Evolutionary conservation across 2,329 filamentous ascomycete genomes (phyloP), one percentile per base, ranked within the genome.

Genomic region (Alternaria incomplexa): DNA sequence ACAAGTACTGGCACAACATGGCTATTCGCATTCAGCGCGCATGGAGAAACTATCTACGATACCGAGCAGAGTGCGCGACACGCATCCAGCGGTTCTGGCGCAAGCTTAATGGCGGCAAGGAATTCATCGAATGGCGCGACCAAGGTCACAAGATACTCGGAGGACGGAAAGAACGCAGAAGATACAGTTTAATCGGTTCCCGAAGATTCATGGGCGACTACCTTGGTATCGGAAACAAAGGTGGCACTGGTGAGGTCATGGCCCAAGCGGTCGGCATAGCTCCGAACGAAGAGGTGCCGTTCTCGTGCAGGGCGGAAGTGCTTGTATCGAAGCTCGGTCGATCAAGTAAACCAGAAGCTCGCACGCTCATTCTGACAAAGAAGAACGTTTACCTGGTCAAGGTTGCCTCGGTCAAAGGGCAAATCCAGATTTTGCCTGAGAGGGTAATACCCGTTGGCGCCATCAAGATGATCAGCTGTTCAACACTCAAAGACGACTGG

Each of bases 1-100:
- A 99, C 78, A 87, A 93, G 60, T 99, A 98, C 81, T 98, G 95
- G 95, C 95, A 98, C 81, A 99, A 98, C 82, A 98, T 99, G 96
- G 96, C 96, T 4, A 97, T 95, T 63, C 89, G 96, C 62, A 98
- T 99, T 63, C 96, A 99, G 82, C 89, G 96, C 71, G 96, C 97
- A 76, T 99, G 96, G 96, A 89, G 96, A 73, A 97, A 96, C 56
- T 98, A 97, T 76, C 86, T 98, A 44, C 90, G 95, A 6, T 98
- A 98, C 81, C 89, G 96, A 47, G 91, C 89, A 25, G 96, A 99
- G 81, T 96, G 93, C 62, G 96, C 96, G 7, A 97, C 91, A 13
- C 89, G 96, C 32, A 98, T 99, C 69, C 96, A 98, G 79, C 88
- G 93, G 45, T 94, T 97, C 84, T 99, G 94, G 94, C 88, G 95